phyloP scores from a whole-genome alignment of 1,139 yeast species.

The Geotrichum klebahnii region DNA sequence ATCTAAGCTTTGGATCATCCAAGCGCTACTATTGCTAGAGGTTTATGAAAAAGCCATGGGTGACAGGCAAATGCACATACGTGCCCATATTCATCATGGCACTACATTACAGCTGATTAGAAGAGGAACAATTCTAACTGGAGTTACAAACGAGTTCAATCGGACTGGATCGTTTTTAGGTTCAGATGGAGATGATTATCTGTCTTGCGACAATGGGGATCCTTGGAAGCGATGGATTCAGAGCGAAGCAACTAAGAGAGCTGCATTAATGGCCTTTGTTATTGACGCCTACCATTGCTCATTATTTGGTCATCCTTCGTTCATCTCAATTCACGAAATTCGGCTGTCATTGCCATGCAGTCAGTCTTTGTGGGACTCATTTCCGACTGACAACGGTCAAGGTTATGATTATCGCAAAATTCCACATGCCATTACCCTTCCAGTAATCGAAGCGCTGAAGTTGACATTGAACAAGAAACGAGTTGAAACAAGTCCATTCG shows the following conservation, averaged over 20 bases:
- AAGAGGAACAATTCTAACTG: slow-evolving; percentile 54
- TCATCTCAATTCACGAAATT: slow-evolving; percentile 62
- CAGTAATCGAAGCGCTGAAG: slow-evolving; percentile 55
- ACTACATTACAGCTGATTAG: slow-evolving; percentile 67
- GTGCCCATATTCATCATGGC: slow-evolving; percentile 75
- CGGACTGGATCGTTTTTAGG: background rate
- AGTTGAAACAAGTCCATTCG: slow-evolving; percentile 52
- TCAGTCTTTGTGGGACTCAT: slow-evolving; percentile 66
- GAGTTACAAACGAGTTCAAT: background rate
- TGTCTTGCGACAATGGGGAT: slow-evolving; percentile 13
- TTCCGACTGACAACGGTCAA: slow-evolving; percentile 23
- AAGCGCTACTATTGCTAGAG: slow-evolving; percentile 58
- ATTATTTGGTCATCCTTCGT: slow-evolving; percentile 69
- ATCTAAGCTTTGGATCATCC: slow-evolving; percentile 62
- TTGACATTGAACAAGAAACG: slow-evolving; percentile 51
- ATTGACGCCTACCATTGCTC: slow-evolving; percentile 74
- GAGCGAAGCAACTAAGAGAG: slow-evolving; percentile 69
- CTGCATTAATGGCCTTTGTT: slow-evolving; percentile 75
- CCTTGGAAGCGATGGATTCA: slow-evolving; percentile 65
- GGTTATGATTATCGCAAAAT: slow-evolving; percentile 4
- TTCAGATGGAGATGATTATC: slow-evolving; percentile 8
- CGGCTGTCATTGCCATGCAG: slow-evolving; percentile 75
- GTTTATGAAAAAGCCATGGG: slow-evolving; percentile 62
- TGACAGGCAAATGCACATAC: slow-evolving; percentile 53
- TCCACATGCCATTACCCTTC: slow-evolving; percentile 29